Base-by-base conservation (phyloP, 305 asterid species). In the Salvia sclarea region DNA sequence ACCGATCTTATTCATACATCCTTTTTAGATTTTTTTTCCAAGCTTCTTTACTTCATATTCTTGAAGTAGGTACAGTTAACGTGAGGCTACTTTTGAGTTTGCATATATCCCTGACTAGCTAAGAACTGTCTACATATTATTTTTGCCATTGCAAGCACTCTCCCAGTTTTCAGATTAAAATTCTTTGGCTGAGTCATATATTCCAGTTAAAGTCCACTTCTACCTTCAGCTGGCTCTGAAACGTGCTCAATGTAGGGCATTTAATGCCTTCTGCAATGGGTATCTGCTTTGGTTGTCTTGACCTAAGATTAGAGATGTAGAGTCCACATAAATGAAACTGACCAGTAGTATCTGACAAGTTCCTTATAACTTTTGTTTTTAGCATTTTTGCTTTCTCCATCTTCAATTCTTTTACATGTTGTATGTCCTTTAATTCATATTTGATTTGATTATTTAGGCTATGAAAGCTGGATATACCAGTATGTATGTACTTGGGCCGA, bases 271-370 rank as follows among this genome's bases (percentile, higher is more conserved):
- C 14, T 16, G 14, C 31, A 31, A 55, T 6, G 63, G 40, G 10
- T 47, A 28, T 40, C 5, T 40, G 41, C 14, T 76, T 13, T 38
- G 35, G 35, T 64, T 66, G 35, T 38, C 62, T 64, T 50, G 62
- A 49, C 49, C 64, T 37, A 58, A 17, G 10, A 33, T 37, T 38
- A 25, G 54, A 61, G 40, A 50, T 41, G 18, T 11, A 12, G 8
- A 43, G 12, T 37, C 58, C 30, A 9, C 6, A 3, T 53, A 24
- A n/a, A 20, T 21, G 43, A 21, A 56, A 45, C 57, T 56, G 50
- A 47, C 20, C 62, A n/a, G 21, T 41, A 64, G 30, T 61, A 40
- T 64, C 6, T 69, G 61, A 17, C 52, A 25, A 14, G 22, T 38
- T 30, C 49, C 31, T 50, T 37, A 44, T 33, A 63, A 28, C 10